Evolutionary conservation across 805 yeast species (phyloP).

Genomic region (Saccharomycopsis amapae): DNA sequence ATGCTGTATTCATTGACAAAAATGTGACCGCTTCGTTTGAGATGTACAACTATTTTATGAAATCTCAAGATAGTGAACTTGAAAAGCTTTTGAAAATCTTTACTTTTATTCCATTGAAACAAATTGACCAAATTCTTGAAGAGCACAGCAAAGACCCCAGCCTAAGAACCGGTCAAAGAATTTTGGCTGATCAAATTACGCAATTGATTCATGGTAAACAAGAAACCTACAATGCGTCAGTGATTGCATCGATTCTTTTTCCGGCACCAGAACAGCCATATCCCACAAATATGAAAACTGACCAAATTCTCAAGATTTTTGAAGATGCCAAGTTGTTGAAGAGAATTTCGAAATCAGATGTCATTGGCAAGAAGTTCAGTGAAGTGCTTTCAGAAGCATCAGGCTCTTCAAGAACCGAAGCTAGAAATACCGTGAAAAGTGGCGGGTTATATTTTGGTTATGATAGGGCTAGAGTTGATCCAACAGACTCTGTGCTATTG

Average conservation of each 20-base stretch:
- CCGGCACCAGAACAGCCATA: constrained; percentile 47
- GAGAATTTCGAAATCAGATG: constrained; percentile 30
- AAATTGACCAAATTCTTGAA: constrained; percentile 47
- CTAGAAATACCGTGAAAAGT: constrained; percentile 50
- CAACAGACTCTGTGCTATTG: constrained; percentile 43
- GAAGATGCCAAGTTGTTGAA: constrained; percentile 48
- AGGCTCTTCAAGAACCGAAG: constrained; percentile 47
- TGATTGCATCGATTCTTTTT: constrained; percentile 61
- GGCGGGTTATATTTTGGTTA: constrained; percentile 74
- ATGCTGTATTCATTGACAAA: constrained; percentile 82
- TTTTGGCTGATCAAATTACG: constrained; percentile 66
- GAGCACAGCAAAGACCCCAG: constrained; percentile 56
- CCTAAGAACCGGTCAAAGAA: constrained; percentile 60
- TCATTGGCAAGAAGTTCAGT: constrained; percentile 39
- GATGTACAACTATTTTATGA: constrained; percentile 78
- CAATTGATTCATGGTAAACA: constrained; percentile 84
- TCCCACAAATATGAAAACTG: constrained; percentile 39
- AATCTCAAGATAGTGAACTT: constrained; percentile 71
- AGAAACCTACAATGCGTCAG: constrained; percentile 58
- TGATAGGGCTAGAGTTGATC: constrained; percentile 45
- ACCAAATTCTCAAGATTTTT: constrained; percentile 49
- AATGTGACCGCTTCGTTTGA: constrained; percentile 72
- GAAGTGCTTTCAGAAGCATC: constrained; percentile 43
- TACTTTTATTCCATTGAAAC: constrained; percentile 63
- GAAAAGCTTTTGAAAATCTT: constrained; percentile 62